These are phyloP conservation scores for Vicia sativa DNA, from an alignment of 306 rosid genomes.

Conservation along the genomic window DNA sequence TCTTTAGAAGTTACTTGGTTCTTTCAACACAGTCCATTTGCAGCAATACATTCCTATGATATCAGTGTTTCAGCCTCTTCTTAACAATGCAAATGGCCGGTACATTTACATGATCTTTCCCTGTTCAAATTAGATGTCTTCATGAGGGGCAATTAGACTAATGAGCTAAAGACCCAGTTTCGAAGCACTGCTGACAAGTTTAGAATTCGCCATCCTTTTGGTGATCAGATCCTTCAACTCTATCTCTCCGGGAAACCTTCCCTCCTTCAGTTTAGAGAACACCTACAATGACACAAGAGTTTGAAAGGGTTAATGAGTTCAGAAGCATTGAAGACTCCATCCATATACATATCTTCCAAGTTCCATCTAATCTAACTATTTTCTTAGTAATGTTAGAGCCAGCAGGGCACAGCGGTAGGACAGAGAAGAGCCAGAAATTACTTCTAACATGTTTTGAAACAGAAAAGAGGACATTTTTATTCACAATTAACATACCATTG, in stretches of 20 bases:
- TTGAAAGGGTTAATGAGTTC: conserved; percentile 37
- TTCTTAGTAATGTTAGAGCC: conserved; percentile 8
- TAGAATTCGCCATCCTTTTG: conserved; percentile 48
- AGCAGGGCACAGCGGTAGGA: background rate
- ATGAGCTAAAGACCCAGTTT: conserved; percentile 41
- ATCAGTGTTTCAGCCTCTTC: conserved; percentile 20
- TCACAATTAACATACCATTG: background rate
- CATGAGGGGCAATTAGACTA: background rate
- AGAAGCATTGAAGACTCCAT: conserved; percentile 24
- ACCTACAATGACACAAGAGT: conserved; percentile 52
- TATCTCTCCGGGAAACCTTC: conserved; percentile 78
- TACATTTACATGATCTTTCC: conserved; percentile 34
- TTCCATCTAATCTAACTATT: conserved; percentile 10
- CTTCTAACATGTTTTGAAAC: background rate
- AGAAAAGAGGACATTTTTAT: conserved; percentile 1
- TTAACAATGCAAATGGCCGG: conserved; percentile 35
- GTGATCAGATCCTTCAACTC: conserved; percentile 65
- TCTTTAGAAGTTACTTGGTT: conserved; percentile 17
- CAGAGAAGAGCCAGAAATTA: background rate
- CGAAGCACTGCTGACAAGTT: conserved; percentile 44
- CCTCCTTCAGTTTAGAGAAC: conserved; percentile 73
- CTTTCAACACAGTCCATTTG: conserved; percentile 26
- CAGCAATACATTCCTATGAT: conserved; percentile 25
- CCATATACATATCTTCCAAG: conserved; percentile 1
- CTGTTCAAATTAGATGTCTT: conserved; percentile 19